Conservation (phyloP, 2,329 filamentous ascomycete genomes). For the Paradendryphiella salina region DNA sequence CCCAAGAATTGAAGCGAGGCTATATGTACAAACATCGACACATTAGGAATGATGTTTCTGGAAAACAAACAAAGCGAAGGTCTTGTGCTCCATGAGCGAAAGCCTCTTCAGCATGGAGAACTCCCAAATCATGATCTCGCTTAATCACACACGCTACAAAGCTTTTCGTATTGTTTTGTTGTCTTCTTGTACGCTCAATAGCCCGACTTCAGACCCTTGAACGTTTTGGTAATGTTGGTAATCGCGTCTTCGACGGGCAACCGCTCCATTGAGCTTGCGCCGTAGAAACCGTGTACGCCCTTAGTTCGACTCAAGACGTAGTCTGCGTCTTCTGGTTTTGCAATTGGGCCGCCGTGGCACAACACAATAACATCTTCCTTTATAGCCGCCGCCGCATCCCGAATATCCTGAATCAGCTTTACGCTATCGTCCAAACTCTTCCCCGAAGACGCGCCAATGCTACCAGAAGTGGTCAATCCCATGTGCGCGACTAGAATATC, state of each 20-base stretch:
- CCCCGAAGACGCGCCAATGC: slow-evolving; percentile 65
- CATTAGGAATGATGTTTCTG: too few species aligned
- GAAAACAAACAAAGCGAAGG: too few species aligned
- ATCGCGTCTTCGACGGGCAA: slow-evolving; percentile 70
- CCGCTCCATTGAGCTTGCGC: slow-evolving; percentile 70
- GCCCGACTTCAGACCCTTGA: slow-evolving; percentile 50
- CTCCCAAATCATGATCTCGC: too few species aligned
- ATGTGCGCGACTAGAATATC: slow-evolving; percentile 71
- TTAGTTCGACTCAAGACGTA: slow-evolving; percentile 64
- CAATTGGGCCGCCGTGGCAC: slow-evolving; percentile 72
- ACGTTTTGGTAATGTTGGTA: slow-evolving; percentile 58
- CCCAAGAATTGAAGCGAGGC: too few species aligned
- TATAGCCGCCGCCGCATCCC: slow-evolving; percentile 61
- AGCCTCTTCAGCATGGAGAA: too few species aligned
- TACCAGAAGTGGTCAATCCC: slow-evolving; percentile 66
- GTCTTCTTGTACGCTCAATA: background rate
- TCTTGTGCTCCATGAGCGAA: too few species aligned
- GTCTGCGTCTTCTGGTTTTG: slow-evolving; percentile 63
- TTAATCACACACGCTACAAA: background rate
- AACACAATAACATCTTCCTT: slow-evolving; percentile 65
- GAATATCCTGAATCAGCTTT: slow-evolving; percentile 63
- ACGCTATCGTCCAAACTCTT: slow-evolving; percentile 68
- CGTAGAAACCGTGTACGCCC: slow-evolving; percentile 72
- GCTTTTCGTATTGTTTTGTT: background rate
- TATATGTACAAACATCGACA: too few species aligned